A percentile compares a stretch with the other conserved stretches of the same genome.
Conservation (phyloP, 129 eudicot genomes). For the Chrysanthemum seticuspe region DNA sequence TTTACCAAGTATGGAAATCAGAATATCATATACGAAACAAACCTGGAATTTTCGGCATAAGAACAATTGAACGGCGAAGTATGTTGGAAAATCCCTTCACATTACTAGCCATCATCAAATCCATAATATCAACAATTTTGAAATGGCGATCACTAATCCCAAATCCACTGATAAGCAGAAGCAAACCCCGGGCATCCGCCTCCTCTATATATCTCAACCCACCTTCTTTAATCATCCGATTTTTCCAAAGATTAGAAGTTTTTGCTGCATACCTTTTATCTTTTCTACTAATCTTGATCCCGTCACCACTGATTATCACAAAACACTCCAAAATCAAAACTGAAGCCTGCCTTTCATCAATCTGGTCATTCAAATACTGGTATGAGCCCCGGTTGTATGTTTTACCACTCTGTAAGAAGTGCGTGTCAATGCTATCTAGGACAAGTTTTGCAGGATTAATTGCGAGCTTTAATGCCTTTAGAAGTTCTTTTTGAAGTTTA, state of each 20-base stretch:
- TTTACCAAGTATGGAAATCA: neutral
- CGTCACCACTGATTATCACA: constrained; percentile 45
- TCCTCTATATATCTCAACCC: constrained; percentile 40
- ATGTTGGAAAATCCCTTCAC: constrained; percentile 35
- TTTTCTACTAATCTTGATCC: constrained; percentile 27
- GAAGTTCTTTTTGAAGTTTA: constrained; percentile 42
- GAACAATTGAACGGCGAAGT: constrained; percentile 47
- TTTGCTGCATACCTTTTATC: constrained; percentile 36
- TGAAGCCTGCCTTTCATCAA: constrained; percentile 37
- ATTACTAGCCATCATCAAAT: constrained; percentile 46
- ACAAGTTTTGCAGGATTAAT: constrained; percentile 55
- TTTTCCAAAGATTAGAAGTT: constrained; percentile 54
- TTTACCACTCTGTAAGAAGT: constrained; percentile 42
- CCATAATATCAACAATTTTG: constrained; percentile 42
- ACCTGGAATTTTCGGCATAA: constrained; percentile 58
- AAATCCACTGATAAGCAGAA: constrained; percentile 58
- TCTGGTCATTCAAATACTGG: constrained; percentile 8
- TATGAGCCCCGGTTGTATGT: constrained; percentile 28
- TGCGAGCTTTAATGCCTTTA: constrained; percentile 51
- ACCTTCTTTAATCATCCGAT: constrained; percentile 54
- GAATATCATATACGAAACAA: constrained; percentile 10
- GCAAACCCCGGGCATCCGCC: constrained; percentile 73
- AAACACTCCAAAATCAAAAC: constrained; percentile 61
- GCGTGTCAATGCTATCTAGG: constrained; percentile 49
- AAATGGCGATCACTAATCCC: constrained; percentile 50